Base-by-base conservation (phyloP, 2,329 filamentous ascomycete species). In the Cercospora zeae-maydis region DNA sequence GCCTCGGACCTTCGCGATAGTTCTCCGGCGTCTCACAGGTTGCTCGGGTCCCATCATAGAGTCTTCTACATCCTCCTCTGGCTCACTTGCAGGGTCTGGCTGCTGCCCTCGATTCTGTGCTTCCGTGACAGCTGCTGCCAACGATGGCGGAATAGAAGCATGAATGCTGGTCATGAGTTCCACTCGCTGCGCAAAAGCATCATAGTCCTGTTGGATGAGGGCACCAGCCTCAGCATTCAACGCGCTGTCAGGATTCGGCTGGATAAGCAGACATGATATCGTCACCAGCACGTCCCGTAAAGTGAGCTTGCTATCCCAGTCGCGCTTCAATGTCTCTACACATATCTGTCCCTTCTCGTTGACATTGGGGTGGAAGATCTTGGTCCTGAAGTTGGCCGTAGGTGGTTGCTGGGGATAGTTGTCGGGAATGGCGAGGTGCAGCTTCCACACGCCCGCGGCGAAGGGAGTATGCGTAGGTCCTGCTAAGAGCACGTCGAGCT, bases 331-430 rank as follows among this genome's bases (percentile, higher is more conserved):
- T 1, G 86, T 88, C 75, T 88, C 86, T 2, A 88, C 83, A 64
- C 86, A 88, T 2, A 88, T 84, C 0, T 82, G 82, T 4, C 86
- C 86, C n/a, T 78, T 76, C 58, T 86, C 83, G 65, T 88, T 85
- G 55, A 88, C 83, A 69, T 88, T 88, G 0, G 86, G 86, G 67
- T 88, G 86, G 80, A 84, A 88, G 66, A 88, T 83, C 5, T 81
- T 79, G 2, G 85, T 88, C 59, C 80, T 80, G 71, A 88, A 88
- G 33, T 80, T 79, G 2, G 85, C 86, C 42, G 84, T 87, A 0
- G 82, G 82, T 14, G 82, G 81, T 16, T 74, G 74, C 39, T 74
- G 73, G 10, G 82, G 82, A 67, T 87, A 86, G n/a, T 80, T 81
- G 16, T 80, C 76, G 0, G 86, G 86, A 34, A 88, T 86, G 51